Percentiles rank a stretch among this genome's conserved stretches.
phyloP scores from a whole-genome alignment of 2,329 filamentous ascomycete species.

The Chaetomiaceae sp. region DNA sequence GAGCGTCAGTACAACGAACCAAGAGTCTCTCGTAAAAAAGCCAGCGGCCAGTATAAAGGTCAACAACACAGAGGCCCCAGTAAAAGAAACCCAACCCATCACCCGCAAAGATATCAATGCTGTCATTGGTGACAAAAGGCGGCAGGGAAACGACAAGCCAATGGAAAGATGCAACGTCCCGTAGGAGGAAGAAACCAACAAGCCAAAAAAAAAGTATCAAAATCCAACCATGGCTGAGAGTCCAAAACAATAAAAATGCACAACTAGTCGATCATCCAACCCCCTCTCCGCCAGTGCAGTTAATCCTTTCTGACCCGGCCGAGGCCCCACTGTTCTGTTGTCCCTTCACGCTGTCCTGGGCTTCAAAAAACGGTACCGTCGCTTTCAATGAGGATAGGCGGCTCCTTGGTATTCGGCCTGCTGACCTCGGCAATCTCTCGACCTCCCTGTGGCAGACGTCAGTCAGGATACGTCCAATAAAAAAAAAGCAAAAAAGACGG shows the following conservation, averaged over 20 bases:
- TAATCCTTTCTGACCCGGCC: background rate
- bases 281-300: background rate
- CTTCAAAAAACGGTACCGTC: slow-evolving; percentile 94
- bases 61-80: too few relatives aligned
- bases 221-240: background rate
- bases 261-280: background rate
- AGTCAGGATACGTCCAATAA: slow-evolving; percentile 2
- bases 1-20: too few relatives aligned
- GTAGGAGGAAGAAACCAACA: background rate
- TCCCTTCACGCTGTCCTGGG: too few relatives aligned
- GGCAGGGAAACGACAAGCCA: too few relatives aligned
- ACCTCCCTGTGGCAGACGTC: slow-evolving; percentile 57
- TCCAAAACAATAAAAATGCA: background rate
- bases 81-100: too few relatives aligned
- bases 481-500: too few relatives aligned
- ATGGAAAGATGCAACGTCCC: background rate
- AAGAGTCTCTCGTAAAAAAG: too few relatives aligned
- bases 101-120: too few relatives aligned
- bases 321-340: background rate
- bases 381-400: slow-evolving; percentile 91
- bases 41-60: too few relatives aligned
- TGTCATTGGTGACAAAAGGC: too few relatives aligned
- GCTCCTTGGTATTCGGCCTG: slow-evolving; percentile 91
- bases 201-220: too few relatives aligned
- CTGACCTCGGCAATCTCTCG: slow-evolving; percentile 94